Evolutionary conservation across 257 asterid genomes (phyloP), one percentile per base, ranked within the genome.

Genomic region (Anisodus tanguticus): DNA sequence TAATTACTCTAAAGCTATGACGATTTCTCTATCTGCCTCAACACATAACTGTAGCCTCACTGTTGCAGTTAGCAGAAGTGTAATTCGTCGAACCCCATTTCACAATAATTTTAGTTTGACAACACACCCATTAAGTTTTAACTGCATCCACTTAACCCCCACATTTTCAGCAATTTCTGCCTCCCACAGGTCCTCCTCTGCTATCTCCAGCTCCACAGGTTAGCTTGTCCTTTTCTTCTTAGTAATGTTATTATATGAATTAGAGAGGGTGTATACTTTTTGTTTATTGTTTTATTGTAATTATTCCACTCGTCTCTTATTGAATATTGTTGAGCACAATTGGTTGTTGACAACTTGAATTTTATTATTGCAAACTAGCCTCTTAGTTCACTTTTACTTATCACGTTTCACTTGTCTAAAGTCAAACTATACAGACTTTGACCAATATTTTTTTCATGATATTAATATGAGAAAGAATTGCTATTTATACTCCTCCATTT

Each of bases 151-250:
- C 45, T 19, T 76, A 67, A 37, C 8, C 39, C 84, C 85, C 57
- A 74, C 15, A 12, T 43, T 4, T 78, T 79, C 90, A 71, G 66
- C 68, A 64, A 64, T 16, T 31, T 59, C n/a, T 47, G 68, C 41
- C 7, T 64, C 19, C 59, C 39, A 71, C 60, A 77, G 80, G 82
- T 71, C 88, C 10, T 77, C 88, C 10, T 79, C 85, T 71, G 93
- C 91, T 82, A 79, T 86, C 10, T 91, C 91, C 87, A 83, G 84
- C 39, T 86, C 94, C 79, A 39, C 88, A n/a, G 94, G 94, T 86
- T 84, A 82, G 86, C 58, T 83, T 26, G 22, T 45, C 1, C 2
- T 8, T 57, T 57, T 13, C 12, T 4, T 49, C n/a, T 10, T 64
- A 22, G 3, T 19, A 19, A 22, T 64, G 8, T 76, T 49, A 51